Evolutionary conservation across 176 grass and related monocot species (phyloP), one percentile per base, ranked within the genome.

Genomic region (Oryza brachyantha): DNA sequence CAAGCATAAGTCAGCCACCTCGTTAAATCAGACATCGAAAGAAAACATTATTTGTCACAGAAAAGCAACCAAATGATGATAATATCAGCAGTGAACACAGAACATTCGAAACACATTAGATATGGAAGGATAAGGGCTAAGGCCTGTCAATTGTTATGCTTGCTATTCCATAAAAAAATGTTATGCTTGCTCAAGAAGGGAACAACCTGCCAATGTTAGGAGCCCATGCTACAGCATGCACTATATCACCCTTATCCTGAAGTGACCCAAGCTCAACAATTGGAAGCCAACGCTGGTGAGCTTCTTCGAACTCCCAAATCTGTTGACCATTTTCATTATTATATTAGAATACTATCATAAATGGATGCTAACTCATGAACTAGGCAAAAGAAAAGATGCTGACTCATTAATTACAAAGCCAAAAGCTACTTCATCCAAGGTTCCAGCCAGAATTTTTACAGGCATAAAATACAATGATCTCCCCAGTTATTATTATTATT

Each of bases 221-320:
- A 69, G 96, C 96, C 96, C 96, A 98, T 41, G 90, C 92, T 84
- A 94, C 73, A 85, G 87, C 79, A 91, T 90, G 83, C 58, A 98
- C 88, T 40, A 29, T 75, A 74, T 91, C 92, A 24, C 87, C 88
- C 76, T 89, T 84, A 60, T 93, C 88, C 42, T 88, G 88, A 12
- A 75, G 78, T 74, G 88, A 93, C 84, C 83, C 78, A 13, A 99
- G 87, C 68, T 99, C 96, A 76, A 86, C 75, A 79, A 91, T 74
- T 35, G 90, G 84, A 72, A 99, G 72, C 96, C 96, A 99, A 22
- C 92, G 87, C 72, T 99, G 90, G 80, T 95, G 92, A 69, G 77
- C 84, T 80, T 99, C 90, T 73, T 95, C 86, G 87, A 99, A 95
- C 75, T 95, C 84, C 86, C 96, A 95, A 84, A 99, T 84, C 96